These are phyloP conservation scores for Boechera divaricarpa DNA, from an alignment of 345 rosid species.

Conservation along the genomic window DNA sequence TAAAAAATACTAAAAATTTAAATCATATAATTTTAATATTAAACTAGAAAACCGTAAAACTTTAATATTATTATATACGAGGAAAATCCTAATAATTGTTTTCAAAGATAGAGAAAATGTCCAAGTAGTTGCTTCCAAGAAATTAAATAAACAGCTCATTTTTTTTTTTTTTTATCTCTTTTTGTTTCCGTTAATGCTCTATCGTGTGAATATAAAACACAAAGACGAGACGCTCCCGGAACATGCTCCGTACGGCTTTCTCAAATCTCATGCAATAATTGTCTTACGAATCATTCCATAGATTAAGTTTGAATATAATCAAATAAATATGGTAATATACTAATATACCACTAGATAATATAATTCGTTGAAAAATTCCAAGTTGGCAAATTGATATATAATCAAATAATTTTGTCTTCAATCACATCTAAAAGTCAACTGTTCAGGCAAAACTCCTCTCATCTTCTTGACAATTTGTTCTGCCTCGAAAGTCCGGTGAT, in stretches of 20 bases:
- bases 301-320: neutral
- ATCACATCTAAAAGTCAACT: conserved; percentile 37
- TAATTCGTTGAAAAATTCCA: conserved; percentile 13
- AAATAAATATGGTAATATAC: neutral
- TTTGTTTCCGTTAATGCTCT: conserved; percentile 25
- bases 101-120: conserved; percentile 29
- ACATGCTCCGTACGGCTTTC: conserved; percentile 47
- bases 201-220: conserved; percentile 34
- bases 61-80: too few relatives aligned
- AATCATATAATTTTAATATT: too few relatives aligned
- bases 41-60: too few relatives aligned
- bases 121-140: conserved; percentile 46
- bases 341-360: neutral
- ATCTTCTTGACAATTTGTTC: conserved; percentile 41
- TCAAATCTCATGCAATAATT: conserved; percentile 39
- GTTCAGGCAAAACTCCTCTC: conserved; percentile 41
- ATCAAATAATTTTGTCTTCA: conserved; percentile 11
- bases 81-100: neutral
- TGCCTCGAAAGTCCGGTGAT: conserved; percentile 45
- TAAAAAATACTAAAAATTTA: too few relatives aligned
- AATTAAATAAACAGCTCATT: conserved; percentile 37
- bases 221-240: conserved; percentile 35
- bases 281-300: neutral
- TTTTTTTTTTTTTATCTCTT: neutral
- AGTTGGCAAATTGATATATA: conserved; percentile 33